Evolutionary conservation across 108 stramenopile species (phyloP).

Genomic region (Pseudonitzschia delicatissima): DNA sequence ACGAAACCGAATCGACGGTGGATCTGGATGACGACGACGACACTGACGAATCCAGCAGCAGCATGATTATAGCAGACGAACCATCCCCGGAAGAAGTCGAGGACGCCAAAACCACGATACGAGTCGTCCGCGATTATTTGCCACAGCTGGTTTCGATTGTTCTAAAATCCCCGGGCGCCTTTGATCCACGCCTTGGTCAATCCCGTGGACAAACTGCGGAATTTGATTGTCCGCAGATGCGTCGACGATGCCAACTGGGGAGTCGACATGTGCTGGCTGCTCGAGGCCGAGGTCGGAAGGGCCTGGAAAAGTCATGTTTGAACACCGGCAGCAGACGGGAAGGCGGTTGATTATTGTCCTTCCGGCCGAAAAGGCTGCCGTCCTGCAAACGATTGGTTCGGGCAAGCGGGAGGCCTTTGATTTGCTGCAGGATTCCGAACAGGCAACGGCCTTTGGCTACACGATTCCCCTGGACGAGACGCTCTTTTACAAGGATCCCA

Average conservation of each 20-base stretch:
- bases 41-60: no score
- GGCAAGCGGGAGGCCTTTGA: slow-evolving; percentile 82
- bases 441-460: slow-evolving; percentile 82
- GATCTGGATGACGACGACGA: neutral
- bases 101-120: slow-evolving; percentile 37
- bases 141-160: slow-evolving; percentile 84
- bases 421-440: slow-evolving; percentile 83
- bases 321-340: slow-evolving; percentile 84
- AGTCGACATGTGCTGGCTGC: slow-evolving; percentile 83
- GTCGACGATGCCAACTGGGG: slow-evolving; percentile 74
- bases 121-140: slow-evolving; percentile 60
- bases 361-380: slow-evolving; percentile 82
- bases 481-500: neutral
- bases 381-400: slow-evolving; percentile 71
- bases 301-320: slow-evolving; percentile 84
- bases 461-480: slow-evolving; percentile 24
- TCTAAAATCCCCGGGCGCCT: slow-evolving; percentile 70
- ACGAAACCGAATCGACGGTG: neutral
- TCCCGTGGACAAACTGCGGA: slow-evolving; percentile 72
- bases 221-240: slow-evolving; percentile 60
- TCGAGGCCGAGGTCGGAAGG: slow-evolving; percentile 89
- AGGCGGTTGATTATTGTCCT: slow-evolving; percentile 73
- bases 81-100: slow-evolving; percentile 20
- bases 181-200: slow-evolving; percentile 50
- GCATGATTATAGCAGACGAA: neutral